phyloP scores from a whole-genome alignment of 768 basidiomycete species.

The Strobilomyces echinocephalus region DNA sequence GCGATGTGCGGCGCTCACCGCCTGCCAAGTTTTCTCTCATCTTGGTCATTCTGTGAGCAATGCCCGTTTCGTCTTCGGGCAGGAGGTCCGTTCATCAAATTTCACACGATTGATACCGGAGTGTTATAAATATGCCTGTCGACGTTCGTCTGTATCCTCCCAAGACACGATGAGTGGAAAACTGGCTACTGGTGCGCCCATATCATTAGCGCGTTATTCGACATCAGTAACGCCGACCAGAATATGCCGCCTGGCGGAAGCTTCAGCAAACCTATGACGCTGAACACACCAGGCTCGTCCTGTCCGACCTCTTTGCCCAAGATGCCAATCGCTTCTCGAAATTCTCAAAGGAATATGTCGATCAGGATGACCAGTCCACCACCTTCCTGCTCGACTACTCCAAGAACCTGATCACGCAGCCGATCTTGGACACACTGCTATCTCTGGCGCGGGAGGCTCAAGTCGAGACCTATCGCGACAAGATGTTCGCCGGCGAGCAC shows the following conservation, averaged over 20 bases:
- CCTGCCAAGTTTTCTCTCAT: background rate
- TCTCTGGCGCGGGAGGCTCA: constrained; percentile 79
- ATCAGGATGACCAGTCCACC: constrained; percentile 58
- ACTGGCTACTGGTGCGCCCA: constrained; percentile 50
- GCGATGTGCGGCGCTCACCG: too few species aligned
- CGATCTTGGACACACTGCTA: constrained; percentile 75
- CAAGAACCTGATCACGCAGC: constrained; percentile 90
- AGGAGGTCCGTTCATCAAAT: background rate
- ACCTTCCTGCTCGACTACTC: constrained; percentile 94
- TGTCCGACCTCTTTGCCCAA: constrained; percentile 89
- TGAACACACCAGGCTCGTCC: constrained; percentile 66
- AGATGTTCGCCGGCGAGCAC: constrained; percentile 93
- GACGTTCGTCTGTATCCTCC: constrained; percentile 4
- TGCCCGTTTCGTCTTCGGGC: background rate
- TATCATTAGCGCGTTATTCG: background rate
- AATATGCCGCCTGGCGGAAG: constrained; percentile 86
- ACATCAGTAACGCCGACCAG: constrained; percentile 37
- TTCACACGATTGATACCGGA: constrained; percentile 24
- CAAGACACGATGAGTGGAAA: constrained; percentile 53
- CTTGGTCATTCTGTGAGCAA: background rate
- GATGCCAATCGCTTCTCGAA: constrained; percentile 85
- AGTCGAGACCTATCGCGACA: constrained; percentile 79
- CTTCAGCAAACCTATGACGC: constrained; percentile 80
- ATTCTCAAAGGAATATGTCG: constrained; percentile 74
- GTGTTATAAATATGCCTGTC: constrained; percentile 11